phyloP scores from a whole-genome alignment of 257 asterid species.

The Capsicum baccatum region DNA sequence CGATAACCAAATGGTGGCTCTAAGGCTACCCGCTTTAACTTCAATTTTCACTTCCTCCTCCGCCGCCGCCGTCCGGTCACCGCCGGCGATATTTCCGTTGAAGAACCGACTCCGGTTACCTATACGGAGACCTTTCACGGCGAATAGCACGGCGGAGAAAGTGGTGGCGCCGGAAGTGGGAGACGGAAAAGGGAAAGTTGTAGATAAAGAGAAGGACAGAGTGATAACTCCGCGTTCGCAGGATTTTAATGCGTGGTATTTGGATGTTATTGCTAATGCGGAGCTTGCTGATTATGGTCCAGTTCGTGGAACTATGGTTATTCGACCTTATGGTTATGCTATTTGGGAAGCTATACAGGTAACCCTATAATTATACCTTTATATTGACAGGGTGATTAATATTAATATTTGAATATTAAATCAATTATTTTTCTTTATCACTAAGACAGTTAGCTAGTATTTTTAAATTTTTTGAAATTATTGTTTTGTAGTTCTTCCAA shows the following conservation, averaged over 20 bases:
- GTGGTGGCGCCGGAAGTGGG: constrained; percentile 55
- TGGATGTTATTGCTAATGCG: constrained; percentile 88
- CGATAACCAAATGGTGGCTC: constrained; percentile 62
- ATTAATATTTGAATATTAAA: not conserved
- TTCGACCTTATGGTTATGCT: constrained; percentile 97
- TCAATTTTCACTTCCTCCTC: constrained; percentile 52
- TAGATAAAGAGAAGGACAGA: constrained; percentile 67
- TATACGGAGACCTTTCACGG: constrained; percentile 59
- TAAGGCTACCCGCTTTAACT: constrained; percentile 72
- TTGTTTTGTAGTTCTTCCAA: not conserved
- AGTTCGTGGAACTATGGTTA: constrained; percentile 99
- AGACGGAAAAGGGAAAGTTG: constrained; percentile 46
- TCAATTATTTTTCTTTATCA: not conserved
- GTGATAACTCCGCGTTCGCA: constrained; percentile 87
- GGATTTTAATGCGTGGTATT: constrained; percentile 98
- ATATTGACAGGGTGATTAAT: too few species aligned
- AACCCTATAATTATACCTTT: not conserved
- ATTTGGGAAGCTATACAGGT: constrained; percentile 99
- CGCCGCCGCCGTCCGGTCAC: constrained; percentile 39
- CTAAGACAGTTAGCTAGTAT: not conserved
- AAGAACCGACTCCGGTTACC: constrained; percentile 49
- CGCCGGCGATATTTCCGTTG: constrained; percentile 36
- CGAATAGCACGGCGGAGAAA: constrained; percentile 62
- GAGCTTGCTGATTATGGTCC: constrained; percentile 99
- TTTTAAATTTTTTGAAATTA: not conserved